Evolutionary conservation across 2,329 filamentous ascomycete genomes (phyloP).

Genomic region (Apiospora marii): DNA sequence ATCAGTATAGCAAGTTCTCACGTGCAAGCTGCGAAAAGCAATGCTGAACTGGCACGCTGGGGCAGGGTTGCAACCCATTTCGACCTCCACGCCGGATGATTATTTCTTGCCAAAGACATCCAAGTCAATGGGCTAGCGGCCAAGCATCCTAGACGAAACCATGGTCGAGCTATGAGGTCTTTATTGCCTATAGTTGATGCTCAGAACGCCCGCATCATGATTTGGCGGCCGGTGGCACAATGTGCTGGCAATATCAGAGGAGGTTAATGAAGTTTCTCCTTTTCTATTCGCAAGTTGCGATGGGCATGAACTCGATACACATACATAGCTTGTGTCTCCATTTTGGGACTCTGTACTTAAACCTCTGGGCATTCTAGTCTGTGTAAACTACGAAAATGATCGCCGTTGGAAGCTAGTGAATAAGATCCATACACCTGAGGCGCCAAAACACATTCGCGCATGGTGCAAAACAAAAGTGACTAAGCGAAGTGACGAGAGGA

Average conservation of each 20-base stretch:
- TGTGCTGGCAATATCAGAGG: not conserved
- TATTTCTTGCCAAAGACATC: not conserved
- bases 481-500: not conserved
- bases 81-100: constrained; percentile 32
- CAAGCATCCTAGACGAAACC: not conserved
- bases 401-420: not conserved
- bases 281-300: not conserved
- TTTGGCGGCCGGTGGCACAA: not conserved
- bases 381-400: not conserved
- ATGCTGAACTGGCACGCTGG: constrained; percentile 49
- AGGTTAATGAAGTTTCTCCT: not conserved
- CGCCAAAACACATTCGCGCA: not conserved
- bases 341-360: not conserved
- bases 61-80: constrained; percentile 40
- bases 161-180: not conserved
- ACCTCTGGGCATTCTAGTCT: not conserved
- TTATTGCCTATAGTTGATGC: not conserved
- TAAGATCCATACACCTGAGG: not conserved
- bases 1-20: constrained; percentile 48
- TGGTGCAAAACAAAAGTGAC: not conserved
- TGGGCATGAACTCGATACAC: not conserved
- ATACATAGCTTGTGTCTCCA: not conserved
- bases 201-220: not conserved
- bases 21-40: constrained; percentile 44
- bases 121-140: not conserved